Evolutionary conservation across 75 land plant species (phyloP).

Genomic region (Selaginella moellendorffii): DNA sequence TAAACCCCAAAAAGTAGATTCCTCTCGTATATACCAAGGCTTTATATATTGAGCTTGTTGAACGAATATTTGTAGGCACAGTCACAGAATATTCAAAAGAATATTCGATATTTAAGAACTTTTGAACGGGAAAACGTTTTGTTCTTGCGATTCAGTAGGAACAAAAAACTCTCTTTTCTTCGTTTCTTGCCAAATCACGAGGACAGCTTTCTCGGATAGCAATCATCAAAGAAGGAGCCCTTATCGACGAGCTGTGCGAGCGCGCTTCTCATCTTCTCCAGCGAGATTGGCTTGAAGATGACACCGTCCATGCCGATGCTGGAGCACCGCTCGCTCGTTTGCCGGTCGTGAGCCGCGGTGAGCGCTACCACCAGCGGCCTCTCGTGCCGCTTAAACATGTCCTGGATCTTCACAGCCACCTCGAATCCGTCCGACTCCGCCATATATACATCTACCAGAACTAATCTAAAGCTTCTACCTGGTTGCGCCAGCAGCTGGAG

Average conservation of each 20-base stretch:
- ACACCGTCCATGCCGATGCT: conserved; percentile 54
- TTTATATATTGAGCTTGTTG: too few relatives aligned
- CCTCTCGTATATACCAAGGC: too few relatives aligned
- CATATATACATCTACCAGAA: conserved; percentile 49
- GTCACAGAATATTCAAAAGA: too few relatives aligned
- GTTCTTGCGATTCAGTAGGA: too few relatives aligned
- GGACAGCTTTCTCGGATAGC: neutral
- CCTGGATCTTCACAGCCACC: conserved; percentile 35
- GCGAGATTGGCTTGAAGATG: conserved; percentile 49
- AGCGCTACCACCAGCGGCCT: conserved; percentile 60
- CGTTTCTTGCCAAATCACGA: too few relatives aligned
- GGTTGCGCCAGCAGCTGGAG: conserved; percentile 20
- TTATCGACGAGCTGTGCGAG: conserved; percentile 44
- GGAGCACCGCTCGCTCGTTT: conserved; percentile 43
- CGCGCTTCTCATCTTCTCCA: conserved; percentile 53
- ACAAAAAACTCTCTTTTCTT: too few relatives aligned
- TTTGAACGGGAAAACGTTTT: too few relatives aligned
- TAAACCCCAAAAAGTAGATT: neutral
- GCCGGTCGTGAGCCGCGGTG: conserved; percentile 40
- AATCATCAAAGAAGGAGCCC: conserved; percentile 16
- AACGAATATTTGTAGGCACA: too few relatives aligned
- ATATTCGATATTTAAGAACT: too few relatives aligned
- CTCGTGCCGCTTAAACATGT: conserved; percentile 36
- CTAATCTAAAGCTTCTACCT: conserved; percentile 26
- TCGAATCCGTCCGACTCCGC: conserved; percentile 59